These are phyloP conservation scores for Astraeus odoratus DNA, from an alignment of 768 basidiomycete species.

Conservation along the genomic window DNA sequence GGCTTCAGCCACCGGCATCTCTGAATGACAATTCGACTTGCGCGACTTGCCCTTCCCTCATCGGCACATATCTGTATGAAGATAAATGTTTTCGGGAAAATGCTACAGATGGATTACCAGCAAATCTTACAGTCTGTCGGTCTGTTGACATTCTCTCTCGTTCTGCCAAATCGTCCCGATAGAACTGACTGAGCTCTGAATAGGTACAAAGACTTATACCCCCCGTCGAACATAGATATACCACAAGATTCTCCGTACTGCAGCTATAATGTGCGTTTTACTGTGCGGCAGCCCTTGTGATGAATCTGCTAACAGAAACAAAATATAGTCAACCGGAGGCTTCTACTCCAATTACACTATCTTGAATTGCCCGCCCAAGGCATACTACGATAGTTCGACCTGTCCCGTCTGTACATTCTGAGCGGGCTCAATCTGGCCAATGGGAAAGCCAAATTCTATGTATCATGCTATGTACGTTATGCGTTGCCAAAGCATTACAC, in stretches of 20 bases:
- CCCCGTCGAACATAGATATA: background rate
- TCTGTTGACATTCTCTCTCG: background rate
- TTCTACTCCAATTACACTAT: background rate
- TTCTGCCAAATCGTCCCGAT: background rate
- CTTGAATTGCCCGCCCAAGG: background rate
- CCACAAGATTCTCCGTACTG: background rate
- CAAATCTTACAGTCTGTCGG: background rate
- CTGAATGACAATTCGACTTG: background rate
- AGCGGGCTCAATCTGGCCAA: too few relatives aligned
- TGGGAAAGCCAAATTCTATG: too few relatives aligned
- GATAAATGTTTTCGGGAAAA: background rate
- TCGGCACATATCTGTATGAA: background rate
- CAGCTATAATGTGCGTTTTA: background rate
- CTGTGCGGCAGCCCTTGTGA: background rate
- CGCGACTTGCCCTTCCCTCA: background rate
- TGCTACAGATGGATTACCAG: background rate
- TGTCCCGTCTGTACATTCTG: background rate
- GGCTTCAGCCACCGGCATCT: background rate
- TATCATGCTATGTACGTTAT: too few relatives aligned
- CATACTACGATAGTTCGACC: background rate
- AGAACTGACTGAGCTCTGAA: background rate
- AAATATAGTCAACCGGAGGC: background rate
- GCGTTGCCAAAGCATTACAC: too few relatives aligned
- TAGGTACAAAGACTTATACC: background rate
- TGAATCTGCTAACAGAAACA: background rate